Base-by-base conservation (phyloP, 2,329 filamentous ascomycete genomes). In the Stagonosporopsis tanaceti region DNA sequence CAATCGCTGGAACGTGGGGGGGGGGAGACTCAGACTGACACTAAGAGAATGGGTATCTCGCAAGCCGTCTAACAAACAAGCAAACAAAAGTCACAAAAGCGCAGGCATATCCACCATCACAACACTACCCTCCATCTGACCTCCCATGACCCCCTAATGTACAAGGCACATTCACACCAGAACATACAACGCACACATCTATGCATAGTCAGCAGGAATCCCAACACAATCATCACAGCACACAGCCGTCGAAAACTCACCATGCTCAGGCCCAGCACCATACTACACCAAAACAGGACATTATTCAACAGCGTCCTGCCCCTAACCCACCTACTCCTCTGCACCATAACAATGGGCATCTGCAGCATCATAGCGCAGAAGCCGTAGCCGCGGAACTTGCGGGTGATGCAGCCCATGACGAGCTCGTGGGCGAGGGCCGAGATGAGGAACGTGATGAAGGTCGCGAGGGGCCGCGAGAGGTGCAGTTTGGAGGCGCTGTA, bases 341-440 rank as follows among this genome's bases (percentile, higher is more conserved):
- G 95, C 28, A 98, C 80, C 76, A 93, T 87, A n/a, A 98, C 91
- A 65, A 98, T 95, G 0, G 95, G 95, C 66, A 98, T 84, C 81
- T 99, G 95, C 61, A 96, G 80, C 95, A 99, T 98, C 87, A 97
- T 95, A 61, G 92, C 90, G 20, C 96, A 72, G 73, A 97, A 96
- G 9, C 94, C 95, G 72, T 98, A 99, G 12, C 95, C 95, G 35
- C 95, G 83, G 42, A 98, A 82, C 80, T 99, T 98, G 82, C 97
- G 94, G 25, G 93, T 97, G 74, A 99, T 98, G 76, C 94, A 98
- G 7, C 91, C 93, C 91, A 99, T 96, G 69, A 99, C 91, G 55
- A 99, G 85, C 77, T 99, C 95, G 74, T 98, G 95, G 15, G 92
- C 93, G 22, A 96, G 73, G 34, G 95, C 92, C 57, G 89, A 93